Evolutionary conservation across 2,329 filamentous ascomycete species (phyloP).

Genomic region (Cladorrhinum sp.): DNA sequence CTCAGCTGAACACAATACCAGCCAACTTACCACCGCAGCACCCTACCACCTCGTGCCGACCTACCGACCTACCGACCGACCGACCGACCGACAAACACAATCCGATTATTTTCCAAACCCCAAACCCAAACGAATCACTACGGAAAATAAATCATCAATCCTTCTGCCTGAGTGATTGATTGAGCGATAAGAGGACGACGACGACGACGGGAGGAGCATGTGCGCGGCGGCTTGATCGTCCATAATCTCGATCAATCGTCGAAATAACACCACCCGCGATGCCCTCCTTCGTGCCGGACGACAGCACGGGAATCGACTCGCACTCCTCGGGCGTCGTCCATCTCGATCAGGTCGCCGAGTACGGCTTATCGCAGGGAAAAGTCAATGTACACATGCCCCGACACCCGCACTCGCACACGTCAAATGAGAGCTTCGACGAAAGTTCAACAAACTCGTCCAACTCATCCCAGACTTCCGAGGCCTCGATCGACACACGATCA

Average conservation of each 20-base stretch:
- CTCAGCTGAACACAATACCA: conserved; percentile 2
- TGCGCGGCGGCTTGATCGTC: neutral
- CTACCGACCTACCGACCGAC: conserved; percentile 2
- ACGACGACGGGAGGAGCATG: neutral
- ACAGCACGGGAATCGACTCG: conserved; percentile 42
- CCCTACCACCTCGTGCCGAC: neutral
- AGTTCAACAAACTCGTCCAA: conserved; percentile 50
- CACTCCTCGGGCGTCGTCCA: conserved; percentile 43
- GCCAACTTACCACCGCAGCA: neutral
- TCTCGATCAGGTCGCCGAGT: conserved; percentile 40
- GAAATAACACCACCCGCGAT: conserved; percentile 34
- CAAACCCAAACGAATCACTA: neutral
- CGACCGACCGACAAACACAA: conserved; percentile 1
- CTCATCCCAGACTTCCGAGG: conserved; percentile 46
- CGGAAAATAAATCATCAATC: neutral
- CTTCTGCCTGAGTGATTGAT: too few species aligned
- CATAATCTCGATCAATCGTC: neutral
- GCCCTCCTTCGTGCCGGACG: conserved; percentile 54
- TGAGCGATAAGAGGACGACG: too few species aligned
- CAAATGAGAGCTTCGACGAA: conserved; percentile 54
- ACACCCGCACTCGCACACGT: conserved; percentile 41
- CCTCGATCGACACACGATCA: conserved; percentile 40
- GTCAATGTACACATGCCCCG: conserved; percentile 33
- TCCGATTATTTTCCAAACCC: neutral
- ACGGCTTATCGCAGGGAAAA: conserved; percentile 33